Evolutionary conservation across 805 yeast genomes (phyloP), one percentile per base, ranked within the genome.

Genomic region (Lachancea lanzarotensis): DNA sequence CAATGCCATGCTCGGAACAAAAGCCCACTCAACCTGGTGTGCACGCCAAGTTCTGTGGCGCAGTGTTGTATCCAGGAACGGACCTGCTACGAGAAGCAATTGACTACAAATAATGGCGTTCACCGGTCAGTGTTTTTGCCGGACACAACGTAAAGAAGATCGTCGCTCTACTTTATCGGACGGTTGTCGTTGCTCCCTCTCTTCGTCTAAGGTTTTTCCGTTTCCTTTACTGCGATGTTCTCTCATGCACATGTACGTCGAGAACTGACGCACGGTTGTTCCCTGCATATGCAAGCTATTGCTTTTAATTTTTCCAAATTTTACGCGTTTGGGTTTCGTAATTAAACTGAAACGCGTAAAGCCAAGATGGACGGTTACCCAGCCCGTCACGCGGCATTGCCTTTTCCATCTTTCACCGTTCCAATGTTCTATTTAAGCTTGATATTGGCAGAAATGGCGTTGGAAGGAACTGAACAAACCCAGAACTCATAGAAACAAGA

Each of bases 11-110:
- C 46, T 17, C 43, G 54, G 17, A 45, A 42, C 36, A 45, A 45
- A 18, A 33, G 53, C 17, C 42, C 46, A 27, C 50, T 45, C 47
- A 9, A 30, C 44, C 15, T 65, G 69, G 69, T 58, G 59, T 9
- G 62, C 56, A 22, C 43, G 47, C 25, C 65, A 64, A 46, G 47
- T 52, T 7, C 45, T 56, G 2, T 63, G 68, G 68, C 60, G 65
- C 11, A 33, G 37, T 10, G 38, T 35, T 17, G 35, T 15, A n/a
- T 16, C 11, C 26, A 18, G 37, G 20, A 12, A 27, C 19, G 18
- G 16, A n/a, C 18, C 26, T 29, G 13, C 31, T 12, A 13, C 5
- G 31, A 29, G 15, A 13, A 7, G 25, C 25, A 22, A 22, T 8
- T 6, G 8, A 22, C 25, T 6, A 22, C 25, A 22, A 22, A 22